Evolutionary conservation across 352 stramenopile genomes (phyloP), one percentile per base, ranked within the genome.

Genomic region (Phytophthora citrophthora): DNA sequence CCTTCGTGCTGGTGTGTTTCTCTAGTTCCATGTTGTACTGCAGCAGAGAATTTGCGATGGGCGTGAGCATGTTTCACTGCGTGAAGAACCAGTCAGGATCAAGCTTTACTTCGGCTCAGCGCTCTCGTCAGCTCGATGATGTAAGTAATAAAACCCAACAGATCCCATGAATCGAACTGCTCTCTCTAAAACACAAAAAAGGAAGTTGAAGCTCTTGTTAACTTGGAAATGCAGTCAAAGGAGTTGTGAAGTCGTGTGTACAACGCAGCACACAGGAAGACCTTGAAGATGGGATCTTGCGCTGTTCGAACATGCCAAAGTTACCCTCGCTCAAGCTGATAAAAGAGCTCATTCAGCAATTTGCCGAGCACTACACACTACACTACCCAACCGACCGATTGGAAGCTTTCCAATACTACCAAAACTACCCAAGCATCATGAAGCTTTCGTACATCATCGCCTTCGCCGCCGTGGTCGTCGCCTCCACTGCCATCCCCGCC

Each of bases 371-470:
- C 44, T 47, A 34, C 34, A 56, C 49, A 56, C 48, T 9, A 2
- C 12, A 34, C 43, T 49, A 51, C 23, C 12, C 23, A 49, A 13
- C 26, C 44, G 13, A 13, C 26, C 26, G 5, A 51, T 38, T 51
- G 44, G 44, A 51, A 36, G 26, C 47, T 32, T n/a, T 31, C 47
- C 34, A 44, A 46, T 45, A 38, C n/a, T 36, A 45, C 49, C 12
- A 45, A 20, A 46, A 27, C 34, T 9, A 48, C 24, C 31, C 7
- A 54, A 43, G n/a, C 26, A 54, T 23, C 41, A 61, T 61, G 54
- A 61, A 61, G 54, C 41, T 61, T 54, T 54, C 31, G 10, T 47
- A 61, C 54, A 52, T 61, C 43, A 54, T 61, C n/a, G 43, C 54
- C 7, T 47, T 61, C 31, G 31, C 41, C 20, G 54, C 54, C 31